Percentiles rank a stretch among this genome's conserved stretches.
Evolutionary conservation across 2,329 filamentous ascomycete genomes (phyloP).

Genomic region (Aspergillus clavatus): DNA sequence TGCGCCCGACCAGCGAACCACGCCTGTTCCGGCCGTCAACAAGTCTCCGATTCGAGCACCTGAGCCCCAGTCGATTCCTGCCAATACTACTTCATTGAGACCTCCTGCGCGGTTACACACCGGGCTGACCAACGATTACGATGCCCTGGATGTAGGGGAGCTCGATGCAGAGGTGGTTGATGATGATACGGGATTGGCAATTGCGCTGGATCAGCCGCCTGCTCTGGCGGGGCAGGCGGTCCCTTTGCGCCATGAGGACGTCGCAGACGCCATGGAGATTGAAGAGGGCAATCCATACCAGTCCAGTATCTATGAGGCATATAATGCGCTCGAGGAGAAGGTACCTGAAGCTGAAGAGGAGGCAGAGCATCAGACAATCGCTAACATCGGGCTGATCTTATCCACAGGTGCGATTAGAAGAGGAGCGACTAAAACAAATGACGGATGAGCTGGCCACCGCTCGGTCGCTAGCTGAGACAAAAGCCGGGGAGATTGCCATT

Average conservation of each 20-base stretch:
- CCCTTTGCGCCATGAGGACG: conserved; percentile 11
- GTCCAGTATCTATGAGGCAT: conserved; percentile 9
- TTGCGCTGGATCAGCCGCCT: conserved; percentile 11
- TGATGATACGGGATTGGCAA: conserved; percentile 20
- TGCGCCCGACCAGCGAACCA: neutral
- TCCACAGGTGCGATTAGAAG: conserved; percentile 36
- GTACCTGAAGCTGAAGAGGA: conserved; percentile 16
- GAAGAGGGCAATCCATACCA: conserved; percentile 10
- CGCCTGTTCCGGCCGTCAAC: neutral
- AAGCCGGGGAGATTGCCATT: conserved; percentile 58
- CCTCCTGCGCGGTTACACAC: conserved; percentile 29
- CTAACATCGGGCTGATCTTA: conserved; percentile 12
- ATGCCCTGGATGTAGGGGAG: conserved; percentile 40
- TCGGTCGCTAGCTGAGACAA: conserved; percentile 43
- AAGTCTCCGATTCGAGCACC: neutral
- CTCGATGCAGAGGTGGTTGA: conserved; percentile 42
- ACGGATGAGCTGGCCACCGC: conserved; percentile 36
- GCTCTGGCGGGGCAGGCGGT: conserved; percentile 7
- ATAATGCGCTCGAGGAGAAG: conserved; percentile 22
- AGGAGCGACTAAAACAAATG: conserved; percentile 37
- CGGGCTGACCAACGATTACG: conserved; percentile 39
- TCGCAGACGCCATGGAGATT: conserved; percentile 14
- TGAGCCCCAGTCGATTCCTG: conserved; percentile 5
- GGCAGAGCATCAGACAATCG: neutral
- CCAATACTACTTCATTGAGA: conserved; percentile 20